phyloP scores from a whole-genome alignment of 768 basidiomycete species.

The Russula compacta region DNA sequence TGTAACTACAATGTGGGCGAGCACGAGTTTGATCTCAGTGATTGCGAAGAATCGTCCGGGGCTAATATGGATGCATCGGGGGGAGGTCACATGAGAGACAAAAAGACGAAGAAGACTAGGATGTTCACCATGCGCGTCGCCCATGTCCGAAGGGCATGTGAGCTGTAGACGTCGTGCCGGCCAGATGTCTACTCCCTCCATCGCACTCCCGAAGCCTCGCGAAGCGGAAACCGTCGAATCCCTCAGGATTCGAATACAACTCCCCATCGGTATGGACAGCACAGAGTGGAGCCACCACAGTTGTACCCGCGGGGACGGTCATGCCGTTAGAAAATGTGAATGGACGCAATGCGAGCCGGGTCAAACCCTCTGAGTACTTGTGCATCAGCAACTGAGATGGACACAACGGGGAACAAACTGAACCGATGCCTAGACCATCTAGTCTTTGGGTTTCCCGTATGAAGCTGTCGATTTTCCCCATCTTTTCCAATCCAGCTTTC shows the following conservation, averaged over 20 bases:
- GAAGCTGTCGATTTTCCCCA: conserved; percentile 31
- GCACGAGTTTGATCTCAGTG: conserved; percentile 29
- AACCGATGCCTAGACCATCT: conserved; percentile 21
- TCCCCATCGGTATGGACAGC: conserved; percentile 27
- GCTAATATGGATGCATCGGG: conserved; percentile 12
- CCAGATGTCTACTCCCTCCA: neutral
- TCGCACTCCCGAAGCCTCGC: conserved; percentile 7
- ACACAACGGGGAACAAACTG: neutral
- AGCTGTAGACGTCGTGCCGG: conserved; percentile 15
- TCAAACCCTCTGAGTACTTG: conserved; percentile 11
- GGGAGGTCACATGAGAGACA: neutral
- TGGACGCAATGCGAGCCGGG: conserved; percentile 30
- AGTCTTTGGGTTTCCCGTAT: conserved; percentile 28
- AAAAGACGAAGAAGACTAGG: neutral
- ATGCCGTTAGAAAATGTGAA: conserved; percentile 39
- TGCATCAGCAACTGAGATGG: neutral
- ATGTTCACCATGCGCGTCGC: conserved; percentile 23
- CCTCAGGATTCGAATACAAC: conserved; percentile 28
- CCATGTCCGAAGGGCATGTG: conserved; percentile 20
- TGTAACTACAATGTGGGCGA: conserved; percentile 27
- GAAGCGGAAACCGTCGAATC: conserved; percentile 39
- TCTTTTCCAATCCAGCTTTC: conserved; percentile 25
- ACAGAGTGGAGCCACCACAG: conserved; percentile 26
- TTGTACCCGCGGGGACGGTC: conserved; percentile 32
- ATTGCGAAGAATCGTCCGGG: conserved; percentile 31